Conservation (phyloP, 192 early-diverging fungal genomes). For the Coemansia sp. region DNA sequence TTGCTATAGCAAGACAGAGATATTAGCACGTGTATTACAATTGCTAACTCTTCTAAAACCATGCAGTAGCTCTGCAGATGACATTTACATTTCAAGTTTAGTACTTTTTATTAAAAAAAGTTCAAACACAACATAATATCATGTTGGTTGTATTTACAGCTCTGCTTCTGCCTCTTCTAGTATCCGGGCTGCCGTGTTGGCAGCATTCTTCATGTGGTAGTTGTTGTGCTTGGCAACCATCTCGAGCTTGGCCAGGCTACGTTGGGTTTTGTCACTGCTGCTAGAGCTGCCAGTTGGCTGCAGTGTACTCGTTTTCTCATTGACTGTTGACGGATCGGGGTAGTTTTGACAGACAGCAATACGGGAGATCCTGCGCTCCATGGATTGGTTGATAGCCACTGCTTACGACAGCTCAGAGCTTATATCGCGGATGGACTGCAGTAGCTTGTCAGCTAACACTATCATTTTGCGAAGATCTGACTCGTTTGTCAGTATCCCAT, state of each 20-base stretch:
- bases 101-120: background rate
- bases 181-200: background rate
- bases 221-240: background rate
- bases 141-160: background rate
- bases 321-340: background rate
- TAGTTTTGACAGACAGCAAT: background rate
- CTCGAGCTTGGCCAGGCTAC: constrained; percentile 1
- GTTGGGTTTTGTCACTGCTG: background rate
- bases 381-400: background rate
- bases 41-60: background rate
- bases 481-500: background rate
- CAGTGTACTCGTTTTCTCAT: background rate
- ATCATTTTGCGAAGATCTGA: background rate
- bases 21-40: background rate
- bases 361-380: background rate
- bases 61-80: too few species aligned
- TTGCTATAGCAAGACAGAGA: too few species aligned
- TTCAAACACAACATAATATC: background rate
- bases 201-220: background rate
- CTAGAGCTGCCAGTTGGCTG: background rate
- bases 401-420: background rate
- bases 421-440: background rate
- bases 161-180: background rate
- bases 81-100: background rate
- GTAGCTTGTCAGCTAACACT: background rate